Conservation (phyloP, 768 basidiomycete species). For the Rhodotorula diobovata region DNA sequence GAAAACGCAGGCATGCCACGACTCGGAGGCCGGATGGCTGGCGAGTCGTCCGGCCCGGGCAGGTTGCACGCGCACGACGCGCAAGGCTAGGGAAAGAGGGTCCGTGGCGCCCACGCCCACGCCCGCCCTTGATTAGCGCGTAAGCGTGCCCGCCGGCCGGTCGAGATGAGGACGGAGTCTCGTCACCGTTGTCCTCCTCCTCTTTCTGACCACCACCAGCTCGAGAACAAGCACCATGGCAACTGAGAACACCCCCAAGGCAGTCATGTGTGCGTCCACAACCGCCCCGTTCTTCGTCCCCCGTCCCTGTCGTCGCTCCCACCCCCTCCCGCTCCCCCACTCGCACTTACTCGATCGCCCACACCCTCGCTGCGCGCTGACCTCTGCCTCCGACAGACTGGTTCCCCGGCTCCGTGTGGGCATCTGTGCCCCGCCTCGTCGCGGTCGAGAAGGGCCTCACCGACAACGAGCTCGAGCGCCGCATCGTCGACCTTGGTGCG, state of each 20-base stretch:
- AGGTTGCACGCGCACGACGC: too few species aligned
- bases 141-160: too few species aligned
- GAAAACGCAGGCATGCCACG: too few species aligned
- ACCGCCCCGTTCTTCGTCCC: too few species aligned
- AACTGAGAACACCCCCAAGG: background rate
- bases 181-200: too few species aligned
- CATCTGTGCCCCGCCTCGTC: slow-evolving; percentile 11
- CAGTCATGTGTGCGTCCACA: slow-evolving; percentile 2
- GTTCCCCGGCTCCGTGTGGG: slow-evolving; percentile 29
- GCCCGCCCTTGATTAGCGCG: too few species aligned
- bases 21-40: too few species aligned
- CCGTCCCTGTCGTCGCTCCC: too few species aligned
- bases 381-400: background rate
- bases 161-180: too few species aligned
- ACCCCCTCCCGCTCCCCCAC: background rate
- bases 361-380: background rate
- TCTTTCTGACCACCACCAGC: background rate
- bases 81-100: too few species aligned
- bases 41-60: too few species aligned
- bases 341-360: background rate
- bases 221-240: background rate
- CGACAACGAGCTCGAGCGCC: slow-evolving; percentile 20
- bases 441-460: slow-evolving; percentile 35
- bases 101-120: too few species aligned
- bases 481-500: slow-evolving; percentile 23